These are phyloP conservation scores for Cladophialophora chaetospira DNA, from an alignment of 2,329 filamentous ascomycete species.

Conservation along the genomic window DNA sequence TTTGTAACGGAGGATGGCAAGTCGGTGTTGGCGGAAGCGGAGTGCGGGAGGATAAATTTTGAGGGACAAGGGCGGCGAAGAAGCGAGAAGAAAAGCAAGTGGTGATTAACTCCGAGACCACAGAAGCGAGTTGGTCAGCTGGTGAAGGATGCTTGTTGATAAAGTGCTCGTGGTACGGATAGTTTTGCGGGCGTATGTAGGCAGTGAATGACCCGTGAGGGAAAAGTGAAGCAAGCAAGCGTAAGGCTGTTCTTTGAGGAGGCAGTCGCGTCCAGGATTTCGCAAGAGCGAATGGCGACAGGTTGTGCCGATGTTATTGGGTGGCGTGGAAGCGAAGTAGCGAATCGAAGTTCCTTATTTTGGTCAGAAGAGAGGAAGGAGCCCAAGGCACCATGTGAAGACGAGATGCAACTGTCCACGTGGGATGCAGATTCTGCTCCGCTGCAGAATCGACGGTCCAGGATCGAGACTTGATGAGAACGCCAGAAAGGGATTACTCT, in stretches of 20 bases:
- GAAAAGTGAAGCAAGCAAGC: conserved; percentile 5
- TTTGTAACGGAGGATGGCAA: conserved; percentile 4
- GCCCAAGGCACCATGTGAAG: neutral
- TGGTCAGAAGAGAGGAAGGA: conserved; percentile 3
- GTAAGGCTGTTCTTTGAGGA: conserved; percentile 8
- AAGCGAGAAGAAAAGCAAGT: conserved; percentile 7
- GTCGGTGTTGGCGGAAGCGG: neutral
- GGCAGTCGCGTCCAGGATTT: neutral
- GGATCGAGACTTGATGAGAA: neutral
- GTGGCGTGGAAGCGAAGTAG: conserved; percentile 1
- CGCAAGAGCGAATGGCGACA: conserved; percentile 4
- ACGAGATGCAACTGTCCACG: conserved; percentile 14
- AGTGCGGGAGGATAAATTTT: conserved; percentile 10
- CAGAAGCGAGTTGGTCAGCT: conserved; percentile 18
- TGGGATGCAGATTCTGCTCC: conserved; percentile 15
- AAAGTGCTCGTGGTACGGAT: neutral
- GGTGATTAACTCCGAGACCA: neutral
- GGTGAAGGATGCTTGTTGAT: conserved; percentile 8
- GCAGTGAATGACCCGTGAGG: neutral
- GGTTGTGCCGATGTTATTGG: conserved; percentile 6
- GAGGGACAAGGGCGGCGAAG: conserved; percentile 11
- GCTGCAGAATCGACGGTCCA: neutral
- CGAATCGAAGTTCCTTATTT: conserved; percentile 6
- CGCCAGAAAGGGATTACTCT: neutral
- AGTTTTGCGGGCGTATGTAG: neutral